Conservation (phyloP, 371 early-diverging fungal genomes). For the Circinella umbellata region DNA sequence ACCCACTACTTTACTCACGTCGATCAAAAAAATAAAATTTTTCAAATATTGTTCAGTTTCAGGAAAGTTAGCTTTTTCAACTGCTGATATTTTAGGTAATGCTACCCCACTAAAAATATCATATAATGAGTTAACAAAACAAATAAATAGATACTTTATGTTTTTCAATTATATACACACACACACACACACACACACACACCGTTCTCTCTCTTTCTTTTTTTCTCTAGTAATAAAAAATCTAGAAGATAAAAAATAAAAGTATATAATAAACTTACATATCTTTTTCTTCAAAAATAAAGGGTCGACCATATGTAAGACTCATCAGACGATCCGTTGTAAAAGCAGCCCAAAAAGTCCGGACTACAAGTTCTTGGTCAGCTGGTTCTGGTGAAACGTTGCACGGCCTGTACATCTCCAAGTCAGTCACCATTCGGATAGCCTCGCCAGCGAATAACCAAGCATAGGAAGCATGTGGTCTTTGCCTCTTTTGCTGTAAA, state of each 20-base stretch:
- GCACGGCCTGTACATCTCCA: slow-evolving; percentile 43
- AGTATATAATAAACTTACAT: slow-evolving; percentile 30
- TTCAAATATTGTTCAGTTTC: slow-evolving; percentile 23
- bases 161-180: no score
- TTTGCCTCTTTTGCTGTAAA: slow-evolving; percentile 33
- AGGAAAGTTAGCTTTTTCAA: slow-evolving; percentile 9
- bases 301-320: slow-evolving; percentile 46
- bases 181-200: no score
- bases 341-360: slow-evolving; percentile 51
- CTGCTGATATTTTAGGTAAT: slow-evolving; percentile 6
- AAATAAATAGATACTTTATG: no score
- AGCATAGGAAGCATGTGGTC: slow-evolving; percentile 26
- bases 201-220: no score
- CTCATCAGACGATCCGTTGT: slow-evolving; percentile 43
- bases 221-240: no score
- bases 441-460: slow-evolving; percentile 51
- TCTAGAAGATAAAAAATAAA: no score
- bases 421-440: slow-evolving; percentile 44
- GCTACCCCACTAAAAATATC: not conserved
- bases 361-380: slow-evolving; percentile 36
- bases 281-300: slow-evolving; percentile 50
- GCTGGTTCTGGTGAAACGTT: slow-evolving; percentile 18
- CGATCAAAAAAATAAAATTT: slow-evolving; percentile 30
- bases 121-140: no score
- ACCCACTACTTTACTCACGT: slow-evolving; percentile 40